Conservation (phyloP, 129 eudicot genomes). For the Flaveria sonorensis region DNA sequence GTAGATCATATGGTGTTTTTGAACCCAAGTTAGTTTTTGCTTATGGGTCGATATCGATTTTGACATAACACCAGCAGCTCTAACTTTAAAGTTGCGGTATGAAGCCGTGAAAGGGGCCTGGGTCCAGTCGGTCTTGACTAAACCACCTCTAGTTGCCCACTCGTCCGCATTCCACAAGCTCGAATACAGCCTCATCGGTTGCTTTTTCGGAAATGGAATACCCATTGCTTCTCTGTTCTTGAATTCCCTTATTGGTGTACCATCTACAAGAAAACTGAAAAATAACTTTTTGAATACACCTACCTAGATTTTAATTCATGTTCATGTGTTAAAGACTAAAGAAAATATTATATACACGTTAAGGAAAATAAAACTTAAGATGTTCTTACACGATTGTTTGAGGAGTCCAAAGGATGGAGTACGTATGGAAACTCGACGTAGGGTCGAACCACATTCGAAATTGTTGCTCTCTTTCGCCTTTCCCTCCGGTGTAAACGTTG, state of each 20-base stretch:
- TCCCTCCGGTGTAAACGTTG: constrained; percentile 45
- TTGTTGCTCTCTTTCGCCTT: constrained; percentile 48
- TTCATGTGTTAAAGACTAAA: not conserved
- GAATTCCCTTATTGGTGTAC: constrained; percentile 53
- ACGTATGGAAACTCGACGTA: constrained; percentile 41
- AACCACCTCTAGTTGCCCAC: constrained; percentile 72
- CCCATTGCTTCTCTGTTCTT: constrained; percentile 44
- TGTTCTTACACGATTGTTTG: constrained; percentile 38
- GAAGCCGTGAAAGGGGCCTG: constrained; percentile 55
- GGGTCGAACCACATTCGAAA: constrained; percentile 53
- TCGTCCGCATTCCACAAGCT: constrained; percentile 66
- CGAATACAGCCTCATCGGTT: constrained; percentile 52
- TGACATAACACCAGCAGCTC: constrained; percentile 35
- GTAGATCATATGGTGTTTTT: constrained; percentile 29
- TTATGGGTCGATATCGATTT: not conserved
- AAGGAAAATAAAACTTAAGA: no score
- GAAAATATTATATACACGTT: no score
- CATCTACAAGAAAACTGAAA: constrained; percentile 49
- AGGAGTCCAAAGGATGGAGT: constrained; percentile 47
- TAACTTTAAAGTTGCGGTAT: constrained; percentile 41
- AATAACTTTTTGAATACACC: not conserved
- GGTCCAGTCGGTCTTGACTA: constrained; percentile 57
- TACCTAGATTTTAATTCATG: no score
- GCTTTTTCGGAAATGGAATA: constrained; percentile 50
- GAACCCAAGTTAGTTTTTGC: constrained; percentile 25